Evolutionary conservation across 2,329 filamentous ascomycete species (phyloP).

Genomic region (Aulographum hederae): DNA sequence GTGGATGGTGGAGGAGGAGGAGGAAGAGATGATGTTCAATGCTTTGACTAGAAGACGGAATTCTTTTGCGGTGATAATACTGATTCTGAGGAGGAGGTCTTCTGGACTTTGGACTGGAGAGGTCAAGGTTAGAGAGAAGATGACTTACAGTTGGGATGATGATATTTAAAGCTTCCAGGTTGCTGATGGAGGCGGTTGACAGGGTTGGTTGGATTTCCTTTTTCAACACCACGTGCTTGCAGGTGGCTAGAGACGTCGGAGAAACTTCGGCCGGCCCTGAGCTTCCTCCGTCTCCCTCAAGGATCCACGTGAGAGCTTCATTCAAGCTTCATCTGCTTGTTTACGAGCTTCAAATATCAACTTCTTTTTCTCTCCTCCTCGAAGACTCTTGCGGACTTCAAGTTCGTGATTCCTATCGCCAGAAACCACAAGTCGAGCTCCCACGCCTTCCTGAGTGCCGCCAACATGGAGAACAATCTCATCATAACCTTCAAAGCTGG

Average conservation of each 20-base stretch:
- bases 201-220: too few species aligned
- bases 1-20: background rate
- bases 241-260: too few species aligned
- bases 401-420: constrained; percentile 1
- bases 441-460: constrained; percentile 7
- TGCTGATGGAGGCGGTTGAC: too few species aligned
- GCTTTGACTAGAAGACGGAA: background rate
- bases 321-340: background rate
- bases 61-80: background rate
- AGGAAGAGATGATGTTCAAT: too few species aligned
- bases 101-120: background rate
- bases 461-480: constrained; percentile 59
- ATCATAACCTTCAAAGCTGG: constrained; percentile 96
- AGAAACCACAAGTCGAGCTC: background rate
- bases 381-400: background rate
- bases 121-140: too few species aligned
- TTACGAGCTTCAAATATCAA: background rate
- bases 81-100: background rate
- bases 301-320: constrained; percentile 51
- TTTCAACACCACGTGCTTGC: too few species aligned
- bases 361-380: background rate
- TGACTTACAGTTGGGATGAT: too few species aligned
- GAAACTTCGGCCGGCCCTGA: too few species aligned
- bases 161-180: too few species aligned
- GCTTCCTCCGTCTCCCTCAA: constrained; percentile 86